A percentile compares a stretch with the other conserved stretches of the same genome.
Conservation (phyloP, 768 basidiomycete genomes). For the Boletus rex-veris region DNA sequence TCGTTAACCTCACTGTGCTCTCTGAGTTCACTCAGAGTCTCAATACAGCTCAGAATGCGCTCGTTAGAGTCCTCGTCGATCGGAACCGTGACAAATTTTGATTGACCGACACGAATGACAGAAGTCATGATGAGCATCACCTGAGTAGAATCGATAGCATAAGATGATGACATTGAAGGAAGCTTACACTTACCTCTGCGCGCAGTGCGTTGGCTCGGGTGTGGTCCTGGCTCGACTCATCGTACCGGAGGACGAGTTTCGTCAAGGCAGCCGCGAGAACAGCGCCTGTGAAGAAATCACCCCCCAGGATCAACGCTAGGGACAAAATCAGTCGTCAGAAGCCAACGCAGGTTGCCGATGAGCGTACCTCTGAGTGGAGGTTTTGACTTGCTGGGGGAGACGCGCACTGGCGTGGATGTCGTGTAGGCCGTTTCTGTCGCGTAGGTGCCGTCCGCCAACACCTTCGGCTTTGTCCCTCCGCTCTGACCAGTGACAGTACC, state of each 20-base stretch:
- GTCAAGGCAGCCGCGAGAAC: slow-evolving; percentile 88
- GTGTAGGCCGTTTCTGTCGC: slow-evolving; percentile 94
- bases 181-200: slow-evolving; percentile 61
- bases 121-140: slow-evolving; percentile 99
- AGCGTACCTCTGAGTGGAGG: slow-evolving; percentile 79
- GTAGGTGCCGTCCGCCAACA: slow-evolving; percentile 95
- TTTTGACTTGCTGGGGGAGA: slow-evolving; percentile 86
- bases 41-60: slow-evolving; percentile 93
- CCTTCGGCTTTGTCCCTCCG: slow-evolving; percentile 59
- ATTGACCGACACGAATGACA: slow-evolving; percentile 94
- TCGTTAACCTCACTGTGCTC: slow-evolving; percentile 55
- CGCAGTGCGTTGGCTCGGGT: slow-evolving; percentile 65
- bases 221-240: slow-evolving; percentile 48
- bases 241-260: slow-evolving; percentile 82
- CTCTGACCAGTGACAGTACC: slow-evolving; percentile 34
- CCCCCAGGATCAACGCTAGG: slow-evolving; percentile 80
- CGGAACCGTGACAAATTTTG: slow-evolving; percentile 88
- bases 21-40: slow-evolving; percentile 81
- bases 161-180: background rate
- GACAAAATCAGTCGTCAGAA: background rate
- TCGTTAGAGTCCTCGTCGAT: slow-evolving; percentile 99
- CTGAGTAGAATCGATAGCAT: slow-evolving; percentile 33
- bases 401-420: slow-evolving; percentile 52
- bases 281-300: slow-evolving; percentile 95
- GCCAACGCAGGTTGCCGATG: background rate